phyloP scores from a whole-genome alignment of 2,329 filamentous ascomycete genomes.

The Bipolaris zeicola region DNA sequence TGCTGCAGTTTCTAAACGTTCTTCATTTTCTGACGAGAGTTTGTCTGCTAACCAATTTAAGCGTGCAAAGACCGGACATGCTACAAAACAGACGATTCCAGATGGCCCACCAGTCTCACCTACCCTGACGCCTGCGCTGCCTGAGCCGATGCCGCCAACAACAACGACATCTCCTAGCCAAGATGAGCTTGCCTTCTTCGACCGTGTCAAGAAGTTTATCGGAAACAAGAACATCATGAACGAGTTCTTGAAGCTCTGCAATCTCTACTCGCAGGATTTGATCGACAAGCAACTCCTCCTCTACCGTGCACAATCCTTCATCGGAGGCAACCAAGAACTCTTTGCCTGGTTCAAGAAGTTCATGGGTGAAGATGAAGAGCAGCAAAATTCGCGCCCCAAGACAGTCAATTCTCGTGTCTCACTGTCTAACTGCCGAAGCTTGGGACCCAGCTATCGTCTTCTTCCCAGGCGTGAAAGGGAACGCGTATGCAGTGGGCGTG shows the following conservation, averaged over 20 bases:
- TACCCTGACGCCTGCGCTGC: slow-evolving; percentile 84
- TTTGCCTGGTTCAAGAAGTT: slow-evolving; percentile 87
- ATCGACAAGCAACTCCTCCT: slow-evolving; percentile 85
- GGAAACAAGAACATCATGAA: slow-evolving; percentile 90
- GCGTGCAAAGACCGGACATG: slow-evolving; percentile 72
- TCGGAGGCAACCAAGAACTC: slow-evolving; percentile 87
- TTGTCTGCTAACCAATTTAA: slow-evolving; percentile 43
- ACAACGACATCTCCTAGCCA: slow-evolving; percentile 73
- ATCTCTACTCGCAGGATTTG: slow-evolving; percentile 89
- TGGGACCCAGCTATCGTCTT: slow-evolving; percentile 92
- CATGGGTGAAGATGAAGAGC: slow-evolving; percentile 73
- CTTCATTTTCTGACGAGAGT: not conserved
- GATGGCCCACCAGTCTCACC: slow-evolving; percentile 73
- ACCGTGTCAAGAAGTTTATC: slow-evolving; percentile 94
- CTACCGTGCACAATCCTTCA: slow-evolving; percentile 81
- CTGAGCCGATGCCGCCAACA: slow-evolving; percentile 81
- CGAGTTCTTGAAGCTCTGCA: slow-evolving; percentile 96
- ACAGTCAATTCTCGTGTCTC: slow-evolving; percentile 84
- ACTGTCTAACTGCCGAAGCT: slow-evolving; percentile 91
- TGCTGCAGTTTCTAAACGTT: not conserved
- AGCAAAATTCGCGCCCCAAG: slow-evolving; percentile 55
- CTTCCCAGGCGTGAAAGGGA: slow-evolving; percentile 88
- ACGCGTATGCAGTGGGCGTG: slow-evolving; percentile 89
- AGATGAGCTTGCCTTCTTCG: slow-evolving; percentile 93
- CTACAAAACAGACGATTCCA: slow-evolving; percentile 65